Evolutionary conservation across 306 rosid genomes (phyloP), one percentile per base, ranked within the genome.

Genomic region (Mucuna pruriens): DNA sequence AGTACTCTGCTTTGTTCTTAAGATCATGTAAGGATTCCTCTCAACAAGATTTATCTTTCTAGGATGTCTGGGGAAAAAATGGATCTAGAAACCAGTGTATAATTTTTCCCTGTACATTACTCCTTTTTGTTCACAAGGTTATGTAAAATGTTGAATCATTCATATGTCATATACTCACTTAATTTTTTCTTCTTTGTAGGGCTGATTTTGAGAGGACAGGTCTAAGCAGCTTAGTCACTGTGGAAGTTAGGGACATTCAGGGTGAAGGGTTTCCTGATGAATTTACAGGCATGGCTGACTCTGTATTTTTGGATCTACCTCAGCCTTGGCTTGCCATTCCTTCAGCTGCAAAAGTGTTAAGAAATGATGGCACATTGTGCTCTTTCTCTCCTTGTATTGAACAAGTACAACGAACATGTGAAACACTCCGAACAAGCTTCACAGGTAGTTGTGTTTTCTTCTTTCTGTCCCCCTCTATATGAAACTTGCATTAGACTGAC

Each of bases 271-370:
- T 94, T 86, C 97, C 97, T 9, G 90, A 87, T 81, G 91, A 90
- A 65, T 83, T 85, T 69, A 58, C 71, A 9, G 88, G 92, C 69
- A 76, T 73, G 83, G 93, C 88, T 16, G 97, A 94, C 64, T 80
- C 97, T 7, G 87, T 90, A 74, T 94, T 92, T 87, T 85, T 94
- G 82, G 98, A 94, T 85, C 89, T 94, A 67, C 98, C 97, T 78
- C 97, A 94, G 79, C 97, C 98, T 26, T 94, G 97, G 97, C 84
- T 92, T 36, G 93, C 91, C 29, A 92, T 92, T 82, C 92, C 97
- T 85, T 94, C 97, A 6, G 97, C 90, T 6, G 90, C 78, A 44
- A 92, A 86, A 58, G 86, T 90, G 92, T 77, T 94, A 82, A 92
- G 88, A 82, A 88, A 81, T 48, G 98, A 94, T 71, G 97, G 87